These are phyloP conservation scores for Artemisia annua DNA, from an alignment of 129 eudicot genomes.

Conservation along the genomic window DNA sequence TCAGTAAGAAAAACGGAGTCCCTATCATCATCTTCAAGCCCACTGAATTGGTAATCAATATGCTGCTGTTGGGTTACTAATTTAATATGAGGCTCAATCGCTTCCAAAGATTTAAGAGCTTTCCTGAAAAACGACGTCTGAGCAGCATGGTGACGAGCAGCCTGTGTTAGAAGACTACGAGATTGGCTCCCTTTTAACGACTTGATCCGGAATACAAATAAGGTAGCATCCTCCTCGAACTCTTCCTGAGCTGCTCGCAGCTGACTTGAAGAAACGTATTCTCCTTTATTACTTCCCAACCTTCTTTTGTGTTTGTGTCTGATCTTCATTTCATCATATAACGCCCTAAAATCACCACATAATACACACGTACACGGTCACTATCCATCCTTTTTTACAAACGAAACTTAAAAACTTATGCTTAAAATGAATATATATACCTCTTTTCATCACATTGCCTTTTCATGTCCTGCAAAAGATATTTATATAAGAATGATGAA, in stretches of 20 bases:
- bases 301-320: slow-evolving; percentile 58
- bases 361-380: background rate
- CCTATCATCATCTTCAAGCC: slow-evolving; percentile 62
- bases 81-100: slow-evolving; percentile 70
- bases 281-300: slow-evolving; percentile 38
- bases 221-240: slow-evolving; percentile 67
- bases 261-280: slow-evolving; percentile 40
- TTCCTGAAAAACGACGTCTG: slow-evolving; percentile 80
- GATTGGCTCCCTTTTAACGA: slow-evolving; percentile 85
- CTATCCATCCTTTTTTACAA: background rate
- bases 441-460: slow-evolving; percentile 70
- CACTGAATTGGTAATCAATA: slow-evolving; percentile 77
- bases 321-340: slow-evolving; percentile 51
- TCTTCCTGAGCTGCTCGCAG: slow-evolving; percentile 63
- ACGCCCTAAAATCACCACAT: slow-evolving; percentile 30
- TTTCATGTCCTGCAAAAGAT: slow-evolving; percentile 65
- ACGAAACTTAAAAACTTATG: background rate
- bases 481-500: too few relatives aligned
- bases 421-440: slow-evolving; percentile 23
- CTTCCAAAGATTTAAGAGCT: slow-evolving; percentile 66
- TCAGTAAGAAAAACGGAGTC: slow-evolving; percentile 38
- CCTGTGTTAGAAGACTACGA: slow-evolving; percentile 88
- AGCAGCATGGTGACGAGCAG: slow-evolving; percentile 91
- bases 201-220: slow-evolving; percentile 64
- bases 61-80: slow-evolving; percentile 57